These are phyloP conservation scores for Didymella pomorum DNA, from an alignment of 2,329 filamentous ascomycete species.

Conservation along the genomic window DNA sequence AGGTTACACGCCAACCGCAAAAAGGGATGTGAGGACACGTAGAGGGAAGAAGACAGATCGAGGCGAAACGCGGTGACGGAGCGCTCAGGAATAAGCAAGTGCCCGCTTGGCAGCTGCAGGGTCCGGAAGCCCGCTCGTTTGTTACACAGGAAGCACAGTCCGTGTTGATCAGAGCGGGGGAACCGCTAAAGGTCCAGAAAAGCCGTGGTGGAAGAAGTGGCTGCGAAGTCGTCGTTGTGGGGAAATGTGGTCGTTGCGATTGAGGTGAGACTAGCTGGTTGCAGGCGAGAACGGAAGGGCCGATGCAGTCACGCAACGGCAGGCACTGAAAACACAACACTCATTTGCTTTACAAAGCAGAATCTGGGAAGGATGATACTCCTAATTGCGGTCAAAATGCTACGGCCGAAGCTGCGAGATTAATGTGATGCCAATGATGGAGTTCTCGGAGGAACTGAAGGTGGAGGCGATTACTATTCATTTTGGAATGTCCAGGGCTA, in stretches of 20 bases:
- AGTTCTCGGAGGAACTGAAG: constrained; percentile 4
- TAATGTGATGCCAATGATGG: background rate
- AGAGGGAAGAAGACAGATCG: constrained; percentile 1
- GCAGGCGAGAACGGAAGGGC: constrained; percentile 1
- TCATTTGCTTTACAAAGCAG: background rate
- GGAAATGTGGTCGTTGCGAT: background rate
- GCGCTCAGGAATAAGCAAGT: constrained; percentile 18
- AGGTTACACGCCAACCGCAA: background rate
- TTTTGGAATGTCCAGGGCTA: background rate
- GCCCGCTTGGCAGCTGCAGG: background rate
- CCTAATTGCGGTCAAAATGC: background rate
- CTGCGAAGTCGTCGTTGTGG: background rate
- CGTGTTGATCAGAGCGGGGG: background rate
- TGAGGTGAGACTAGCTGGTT: constrained; percentile 5
- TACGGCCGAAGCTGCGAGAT: constrained; percentile 5
- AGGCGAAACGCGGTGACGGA: constrained; percentile 16
- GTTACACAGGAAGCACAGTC: constrained; percentile 10
- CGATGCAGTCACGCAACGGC: constrained; percentile 1
- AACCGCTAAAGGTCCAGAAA: background rate
- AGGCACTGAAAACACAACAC: background rate
- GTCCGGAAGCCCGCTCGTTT: background rate
- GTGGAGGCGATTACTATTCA: constrained; percentile 20
- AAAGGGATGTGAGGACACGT: background rate
- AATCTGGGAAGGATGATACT: background rate
- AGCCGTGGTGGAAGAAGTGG: background rate